A percentile compares a stretch with the other conserved stretches of the same genome.
Conservation (phyloP, 805 yeast species). For the Yarrowia sp. region DNA sequence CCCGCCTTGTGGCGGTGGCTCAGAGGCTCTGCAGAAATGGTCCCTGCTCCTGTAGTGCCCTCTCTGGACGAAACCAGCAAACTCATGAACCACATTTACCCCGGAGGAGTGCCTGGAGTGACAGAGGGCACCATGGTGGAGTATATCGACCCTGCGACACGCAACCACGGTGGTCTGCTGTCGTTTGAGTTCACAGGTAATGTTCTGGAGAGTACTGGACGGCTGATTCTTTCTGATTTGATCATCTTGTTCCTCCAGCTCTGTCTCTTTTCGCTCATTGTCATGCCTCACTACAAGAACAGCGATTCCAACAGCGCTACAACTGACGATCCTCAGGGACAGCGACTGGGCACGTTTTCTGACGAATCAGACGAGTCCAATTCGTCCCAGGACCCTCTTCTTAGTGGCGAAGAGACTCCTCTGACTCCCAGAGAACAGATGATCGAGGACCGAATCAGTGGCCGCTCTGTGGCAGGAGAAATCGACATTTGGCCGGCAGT, state of each 20-base stretch:
- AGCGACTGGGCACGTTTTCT: background rate
- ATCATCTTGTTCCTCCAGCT: conserved; percentile 24
- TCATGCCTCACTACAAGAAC: conserved; percentile 26
- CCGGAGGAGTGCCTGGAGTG: conserved; percentile 37
- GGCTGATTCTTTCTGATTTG: conserved; percentile 7
- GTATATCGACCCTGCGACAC: conserved; percentile 6
- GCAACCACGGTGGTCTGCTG: conserved; percentile 23
- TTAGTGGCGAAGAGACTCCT: background rate
- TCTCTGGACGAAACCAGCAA: background rate
- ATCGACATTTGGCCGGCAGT: conserved; percentile 22
- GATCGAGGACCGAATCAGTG: conserved; percentile 23
- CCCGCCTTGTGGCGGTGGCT: conserved; percentile 19
- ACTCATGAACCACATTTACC: conserved; percentile 35
- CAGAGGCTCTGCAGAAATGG: conserved; percentile 3
- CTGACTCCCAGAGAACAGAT: conserved; percentile 11
- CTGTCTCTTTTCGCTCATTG: conserved; percentile 10
- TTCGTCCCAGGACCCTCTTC: conserved; percentile 12
- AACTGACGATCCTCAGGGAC: conserved; percentile 1
- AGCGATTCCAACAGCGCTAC: background rate
- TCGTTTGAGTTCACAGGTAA: conserved; percentile 33
- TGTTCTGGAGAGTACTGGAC: background rate
- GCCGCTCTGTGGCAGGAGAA: conserved; percentile 25
- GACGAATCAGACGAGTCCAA: conserved; percentile 12
- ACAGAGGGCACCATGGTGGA: conserved; percentile 19
- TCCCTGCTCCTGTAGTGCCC: conserved; percentile 15